Evolutionary conservation across 805 yeast genomes (phyloP).

Genomic region (Barnettozyma californica): DNA sequence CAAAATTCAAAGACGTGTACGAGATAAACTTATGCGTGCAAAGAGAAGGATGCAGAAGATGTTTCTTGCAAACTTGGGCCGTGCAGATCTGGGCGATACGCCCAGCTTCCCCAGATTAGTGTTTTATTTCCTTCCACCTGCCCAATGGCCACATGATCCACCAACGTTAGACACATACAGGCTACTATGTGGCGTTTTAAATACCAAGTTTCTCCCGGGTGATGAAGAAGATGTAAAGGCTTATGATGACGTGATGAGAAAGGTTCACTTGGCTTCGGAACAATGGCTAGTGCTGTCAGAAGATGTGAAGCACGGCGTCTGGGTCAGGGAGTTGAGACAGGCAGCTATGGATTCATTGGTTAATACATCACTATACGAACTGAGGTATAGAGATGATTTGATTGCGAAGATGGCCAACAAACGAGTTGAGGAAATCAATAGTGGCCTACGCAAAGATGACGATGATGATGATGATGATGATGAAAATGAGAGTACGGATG

Average conservation of each 20-base stretch:
- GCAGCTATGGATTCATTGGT: conserved; percentile 42
- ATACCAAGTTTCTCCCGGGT: conserved; percentile 18
- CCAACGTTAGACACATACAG: conserved; percentile 43
- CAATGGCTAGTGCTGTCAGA: conserved; percentile 37
- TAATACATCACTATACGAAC: conserved; percentile 36
- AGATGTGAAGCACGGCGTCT: conserved; percentile 33
- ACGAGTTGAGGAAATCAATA: conserved; percentile 1
- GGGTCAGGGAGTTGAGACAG: conserved; percentile 39
- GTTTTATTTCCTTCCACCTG: conserved; percentile 39
- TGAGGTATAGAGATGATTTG: conserved; percentile 38
- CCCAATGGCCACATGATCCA: conserved; percentile 48
- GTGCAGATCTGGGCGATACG: conserved; percentile 36
- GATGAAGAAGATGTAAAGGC: conserved; percentile 8
- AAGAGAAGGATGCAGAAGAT: conserved; percentile 30
- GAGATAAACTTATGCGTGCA: conserved; percentile 39
- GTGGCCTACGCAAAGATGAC: conserved; percentile 2
- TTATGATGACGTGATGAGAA: conserved; percentile 30
- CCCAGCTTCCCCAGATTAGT: conserved; percentile 48
- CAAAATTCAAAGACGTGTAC: conserved; percentile 37
- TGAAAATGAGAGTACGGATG: conserved; percentile 2
- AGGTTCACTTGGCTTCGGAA: conserved; percentile 40
- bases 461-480: conserved; percentile 6
- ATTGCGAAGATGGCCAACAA: conserved; percentile 27
- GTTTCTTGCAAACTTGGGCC: conserved; percentile 33
- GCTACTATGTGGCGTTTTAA: conserved; percentile 26